Conservation (phyloP, 1,139 yeast genomes). For the Candida neerlandica region DNA sequence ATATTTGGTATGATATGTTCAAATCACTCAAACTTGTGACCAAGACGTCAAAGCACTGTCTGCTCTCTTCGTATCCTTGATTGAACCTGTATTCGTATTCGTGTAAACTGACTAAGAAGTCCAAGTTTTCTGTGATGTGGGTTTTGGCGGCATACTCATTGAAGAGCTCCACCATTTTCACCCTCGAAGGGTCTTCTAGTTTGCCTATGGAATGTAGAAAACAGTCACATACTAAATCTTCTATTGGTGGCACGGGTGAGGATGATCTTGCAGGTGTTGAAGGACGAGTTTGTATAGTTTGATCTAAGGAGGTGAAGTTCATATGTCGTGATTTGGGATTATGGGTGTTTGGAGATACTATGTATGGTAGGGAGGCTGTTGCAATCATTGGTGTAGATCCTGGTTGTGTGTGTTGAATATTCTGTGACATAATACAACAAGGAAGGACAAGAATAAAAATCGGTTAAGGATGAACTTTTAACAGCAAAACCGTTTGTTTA, state of each 20-base stretch:
- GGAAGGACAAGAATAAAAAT: not conserved
- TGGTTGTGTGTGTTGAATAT: not conserved
- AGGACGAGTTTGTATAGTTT: not conserved
- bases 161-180: constrained; percentile 23
- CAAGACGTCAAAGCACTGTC: not conserved
- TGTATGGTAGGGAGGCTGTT: not conserved
- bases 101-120: constrained; percentile 41
- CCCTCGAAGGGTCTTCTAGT: constrained; percentile 17
- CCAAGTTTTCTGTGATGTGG: constrained; percentile 51
- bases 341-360: constrained; percentile 4
- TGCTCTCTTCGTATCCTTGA: not conserved
- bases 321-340: not conserved
- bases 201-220: constrained; percentile 25
- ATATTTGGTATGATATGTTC: not conserved
- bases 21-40: constrained; percentile 1
- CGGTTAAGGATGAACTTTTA: too few relatives aligned
- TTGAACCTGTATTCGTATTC: not conserved
- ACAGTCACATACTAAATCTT: constrained; percentile 29
- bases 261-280: not conserved
- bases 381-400: not conserved
- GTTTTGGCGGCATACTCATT: constrained; percentile 22
- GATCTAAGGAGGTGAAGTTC: not conserved
- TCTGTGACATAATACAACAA: not conserved
- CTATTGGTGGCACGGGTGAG: constrained; percentile 21
- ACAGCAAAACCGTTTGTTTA: too few relatives aligned